phyloP scores from a whole-genome alignment of 129 eudicot genomes.

The Flaveria ramosissima region DNA sequence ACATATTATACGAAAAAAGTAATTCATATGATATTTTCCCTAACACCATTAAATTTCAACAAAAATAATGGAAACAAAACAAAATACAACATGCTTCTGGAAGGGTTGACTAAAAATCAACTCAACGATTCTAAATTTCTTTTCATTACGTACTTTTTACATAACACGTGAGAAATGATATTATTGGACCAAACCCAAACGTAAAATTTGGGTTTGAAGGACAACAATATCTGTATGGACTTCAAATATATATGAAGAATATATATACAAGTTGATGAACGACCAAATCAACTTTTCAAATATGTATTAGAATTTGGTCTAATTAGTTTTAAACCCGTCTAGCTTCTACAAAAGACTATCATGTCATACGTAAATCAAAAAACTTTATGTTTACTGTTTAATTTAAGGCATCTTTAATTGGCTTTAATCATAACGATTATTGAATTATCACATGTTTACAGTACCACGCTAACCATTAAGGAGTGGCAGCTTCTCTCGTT shows the following conservation, averaged over 20 bases:
- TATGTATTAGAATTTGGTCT: neutral
- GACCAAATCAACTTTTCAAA: neutral
- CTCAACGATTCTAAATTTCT: neutral
- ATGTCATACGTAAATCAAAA: neutral
- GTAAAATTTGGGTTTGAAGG: slow-evolving; percentile 1
- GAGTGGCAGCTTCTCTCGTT: too few species aligned
- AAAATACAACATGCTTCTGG: neutral
- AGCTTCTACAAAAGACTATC: neutral
- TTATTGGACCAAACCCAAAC: neutral
- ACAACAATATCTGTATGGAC: neutral
- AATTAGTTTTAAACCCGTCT: neutral
- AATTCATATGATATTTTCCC: neutral
- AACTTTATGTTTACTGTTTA: too few species aligned
- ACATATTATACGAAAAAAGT: neutral
- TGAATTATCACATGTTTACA: too few species aligned
- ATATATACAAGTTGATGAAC: neutral
- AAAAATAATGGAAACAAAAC: neutral
- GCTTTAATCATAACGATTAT: too few species aligned
- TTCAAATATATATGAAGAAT: neutral
- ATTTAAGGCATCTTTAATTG: too few species aligned
- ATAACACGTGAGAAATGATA: neutral
- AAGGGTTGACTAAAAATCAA: neutral
- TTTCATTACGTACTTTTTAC: neutral
- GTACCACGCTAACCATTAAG: too few species aligned
- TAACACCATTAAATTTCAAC: neutral